Evolutionary conservation across 441 rosid genomes (phyloP).

Genomic region (Arabidopsis hybrid): DNA sequence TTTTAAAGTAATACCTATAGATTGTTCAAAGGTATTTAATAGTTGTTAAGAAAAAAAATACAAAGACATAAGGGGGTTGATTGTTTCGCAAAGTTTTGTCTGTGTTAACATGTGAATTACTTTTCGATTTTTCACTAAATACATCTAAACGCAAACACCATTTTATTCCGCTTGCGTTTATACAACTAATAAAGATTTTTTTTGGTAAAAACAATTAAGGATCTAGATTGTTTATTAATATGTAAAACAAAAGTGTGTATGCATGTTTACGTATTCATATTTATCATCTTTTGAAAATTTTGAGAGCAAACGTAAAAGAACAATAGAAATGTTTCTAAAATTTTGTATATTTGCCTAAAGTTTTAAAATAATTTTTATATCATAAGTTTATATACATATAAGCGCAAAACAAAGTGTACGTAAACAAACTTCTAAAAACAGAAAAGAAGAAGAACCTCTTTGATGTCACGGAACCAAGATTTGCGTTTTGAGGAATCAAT

Average conservation of each 20-base stretch:
- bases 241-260: background rate
- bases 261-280: background rate
- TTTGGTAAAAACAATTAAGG: background rate
- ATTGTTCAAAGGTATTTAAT: background rate
- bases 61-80: background rate
- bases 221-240: background rate
- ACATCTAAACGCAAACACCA: background rate
- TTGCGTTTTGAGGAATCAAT: constrained; percentile 42
- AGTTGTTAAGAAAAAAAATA: too few relatives aligned
- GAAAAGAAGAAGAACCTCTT: constrained; percentile 32
- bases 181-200: background rate
- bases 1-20: background rate
- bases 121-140: background rate
- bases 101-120: background rate
- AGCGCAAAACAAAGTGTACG: background rate
- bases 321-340: too few relatives aligned
- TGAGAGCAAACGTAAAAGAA: background rate
- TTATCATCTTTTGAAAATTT: background rate
- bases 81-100: background rate
- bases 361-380: too few relatives aligned
- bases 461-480: constrained; percentile 45
- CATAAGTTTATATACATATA: background rate
- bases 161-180: background rate
- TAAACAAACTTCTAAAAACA: background rate
- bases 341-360: background rate